These are phyloP conservation scores for Kalanchoe fedtschenkoi DNA, from an alignment of 164 flowering plant species.

Conservation along the genomic window DNA sequence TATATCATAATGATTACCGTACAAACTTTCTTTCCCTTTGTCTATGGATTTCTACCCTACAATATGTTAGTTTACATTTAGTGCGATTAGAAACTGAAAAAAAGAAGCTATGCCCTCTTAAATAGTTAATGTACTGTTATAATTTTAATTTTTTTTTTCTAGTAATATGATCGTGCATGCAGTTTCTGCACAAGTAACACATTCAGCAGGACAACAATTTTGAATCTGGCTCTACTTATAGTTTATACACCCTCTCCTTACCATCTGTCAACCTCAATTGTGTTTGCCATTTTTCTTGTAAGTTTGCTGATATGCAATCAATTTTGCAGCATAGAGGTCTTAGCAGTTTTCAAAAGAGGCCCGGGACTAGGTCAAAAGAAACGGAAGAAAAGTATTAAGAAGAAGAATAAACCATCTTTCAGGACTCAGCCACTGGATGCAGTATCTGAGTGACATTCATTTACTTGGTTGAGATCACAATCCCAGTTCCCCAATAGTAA, in stretches of 20 bases:
- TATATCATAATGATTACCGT: neutral
- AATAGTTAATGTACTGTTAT: neutral
- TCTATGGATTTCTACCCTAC: neutral
- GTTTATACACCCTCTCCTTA: neutral
- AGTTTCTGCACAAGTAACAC: neutral
- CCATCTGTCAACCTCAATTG: neutral
- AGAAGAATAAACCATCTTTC: conserved; percentile 16
- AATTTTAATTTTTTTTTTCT: neutral
- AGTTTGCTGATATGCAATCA: neutral
- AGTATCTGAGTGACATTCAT: neutral
- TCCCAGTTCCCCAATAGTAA: neutral
- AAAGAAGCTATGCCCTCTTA: too few relatives aligned
- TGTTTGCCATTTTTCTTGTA: neutral
- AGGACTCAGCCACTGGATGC: conserved; percentile 2
- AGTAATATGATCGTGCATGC: neutral
- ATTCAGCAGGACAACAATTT: neutral
- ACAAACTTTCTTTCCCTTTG: neutral
- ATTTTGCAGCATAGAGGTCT: conserved; percentile 77
- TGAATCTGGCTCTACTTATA: neutral
- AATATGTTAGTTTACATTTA: neutral
- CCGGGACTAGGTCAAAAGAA: conserved; percentile 27
- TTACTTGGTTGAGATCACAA: neutral
- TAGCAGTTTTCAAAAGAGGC: conserved; percentile 78
- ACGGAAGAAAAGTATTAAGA: conserved; percentile 53
- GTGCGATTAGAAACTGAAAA: too few relatives aligned